These are phyloP conservation scores for Amanita jacksonii DNA, from an alignment of 768 basidiomycete genomes.

Conservation along the genomic window DNA sequence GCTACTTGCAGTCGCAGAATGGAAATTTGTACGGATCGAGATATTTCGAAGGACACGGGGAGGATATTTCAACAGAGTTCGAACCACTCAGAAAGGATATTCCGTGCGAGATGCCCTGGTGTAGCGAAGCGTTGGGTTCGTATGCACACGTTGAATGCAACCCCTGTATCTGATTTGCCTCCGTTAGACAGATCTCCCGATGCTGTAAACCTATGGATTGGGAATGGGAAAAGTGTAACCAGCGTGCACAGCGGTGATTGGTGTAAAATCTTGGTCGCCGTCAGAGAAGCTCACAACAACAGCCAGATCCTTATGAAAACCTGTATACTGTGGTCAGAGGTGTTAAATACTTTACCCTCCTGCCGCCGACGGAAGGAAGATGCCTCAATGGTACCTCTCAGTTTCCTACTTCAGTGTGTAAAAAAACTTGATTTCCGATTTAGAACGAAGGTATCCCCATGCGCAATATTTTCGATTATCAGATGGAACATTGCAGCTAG, in stretches of 20 bases:
- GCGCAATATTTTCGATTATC: constrained; percentile 50
- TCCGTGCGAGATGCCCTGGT: constrained; percentile 61
- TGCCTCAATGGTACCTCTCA: constrained; percentile 67
- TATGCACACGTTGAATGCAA: constrained; percentile 8
- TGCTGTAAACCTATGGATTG: constrained; percentile 92
- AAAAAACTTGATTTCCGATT: background rate
- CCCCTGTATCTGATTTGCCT: background rate
- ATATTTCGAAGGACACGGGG: constrained; percentile 25
- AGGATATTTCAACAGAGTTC: constrained; percentile 45
- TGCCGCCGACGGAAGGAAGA: constrained; percentile 87
- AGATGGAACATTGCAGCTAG: constrained; percentile 20
- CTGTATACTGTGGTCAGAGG: constrained; percentile 84
- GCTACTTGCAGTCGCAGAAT: constrained; percentile 87
- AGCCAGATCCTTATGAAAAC: constrained; percentile 83
- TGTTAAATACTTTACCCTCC: constrained; percentile 73
- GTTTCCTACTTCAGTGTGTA: background rate
- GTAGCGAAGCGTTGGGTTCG: constrained; percentile 70
- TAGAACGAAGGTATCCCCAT: constrained; percentile 57
- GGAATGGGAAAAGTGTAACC: constrained; percentile 65
- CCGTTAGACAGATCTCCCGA: constrained; percentile 56
- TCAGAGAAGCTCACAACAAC: background rate
- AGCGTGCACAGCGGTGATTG: constrained; percentile 76
- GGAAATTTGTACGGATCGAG: constrained; percentile 65
- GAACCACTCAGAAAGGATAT: constrained; percentile 54
- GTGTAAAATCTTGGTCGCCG: background rate